Base-by-base conservation (phyloP, 1,284 basidiomycete genomes). In the Ganoderma lucidum region DNA sequence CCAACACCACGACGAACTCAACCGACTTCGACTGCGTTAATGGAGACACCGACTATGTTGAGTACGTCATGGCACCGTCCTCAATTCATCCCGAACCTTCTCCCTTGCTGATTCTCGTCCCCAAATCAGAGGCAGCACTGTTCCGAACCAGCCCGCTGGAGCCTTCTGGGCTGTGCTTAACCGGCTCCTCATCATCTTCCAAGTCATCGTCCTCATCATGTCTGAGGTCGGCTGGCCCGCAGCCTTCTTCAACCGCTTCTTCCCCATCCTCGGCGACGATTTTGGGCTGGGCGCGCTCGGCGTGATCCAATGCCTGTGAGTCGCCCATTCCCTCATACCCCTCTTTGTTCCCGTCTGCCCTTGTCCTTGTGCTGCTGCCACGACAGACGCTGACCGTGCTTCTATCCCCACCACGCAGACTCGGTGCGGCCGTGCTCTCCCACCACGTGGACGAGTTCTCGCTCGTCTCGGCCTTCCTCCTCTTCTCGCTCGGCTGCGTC, bases 131-230 rank as follows among this genome's bases (percentile, higher is more conserved):
- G 85, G 86, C 70, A 93, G 92, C 79, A 93, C 93, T 1, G 93
- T 96, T 23, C 95, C 95, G n/a, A 93, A 95, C 78, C 95, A 97
- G 78, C 85, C 93, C 32, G 95, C 93, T 12, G 95, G 96, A 58
- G 87, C 90, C 39, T 96, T 97, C 83, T 96, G 94, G 93, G 92
- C 94, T 17, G 89, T 96, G 67, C 83, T 96, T 68, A 93, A 94
- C 79, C 87, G 93, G 71, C 84, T 96, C 60, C 86, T 96, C 79
- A 94, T 96, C 80, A 87, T 96, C 70, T 90, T 92, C 80, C 92
- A 95, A 82, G 88, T 90, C 73, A 79, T 95, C 75, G 85, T 95
- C 64, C 89, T 97, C 72, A 82, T 95, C 70, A 80, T 96, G 68
- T 93, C 95, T 62, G 95, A 97, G 80, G 71, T 95, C 71, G 89